phyloP scores from a whole-genome alignment of 257 asterid species.

The Solanum raphanifolium region DNA sequence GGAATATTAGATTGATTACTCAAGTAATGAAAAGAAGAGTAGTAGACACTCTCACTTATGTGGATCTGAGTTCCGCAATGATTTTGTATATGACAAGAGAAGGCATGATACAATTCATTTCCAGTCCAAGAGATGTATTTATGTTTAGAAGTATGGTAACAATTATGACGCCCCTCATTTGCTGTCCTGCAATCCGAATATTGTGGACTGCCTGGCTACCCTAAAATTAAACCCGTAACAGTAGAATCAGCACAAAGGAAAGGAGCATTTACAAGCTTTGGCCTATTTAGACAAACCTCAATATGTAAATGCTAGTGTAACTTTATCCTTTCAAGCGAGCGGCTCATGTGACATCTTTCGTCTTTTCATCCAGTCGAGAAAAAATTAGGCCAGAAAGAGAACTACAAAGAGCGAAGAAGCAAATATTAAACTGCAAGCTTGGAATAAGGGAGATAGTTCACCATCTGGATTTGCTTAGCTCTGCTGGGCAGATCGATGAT shows the following conservation, averaged over 20 bases:
- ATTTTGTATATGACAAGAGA: background rate
- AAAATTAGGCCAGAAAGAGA: constrained; percentile 88
- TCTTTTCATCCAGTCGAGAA: constrained; percentile 60
- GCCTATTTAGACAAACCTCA: background rate
- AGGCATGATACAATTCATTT: background rate
- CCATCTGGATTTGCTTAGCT: constrained; percentile 76
- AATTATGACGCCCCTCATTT: background rate
- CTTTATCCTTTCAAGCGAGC: background rate
- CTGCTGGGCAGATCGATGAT: constrained; percentile 58
- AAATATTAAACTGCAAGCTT: constrained; percentile 80
- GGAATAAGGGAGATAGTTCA: constrained; percentile 92
- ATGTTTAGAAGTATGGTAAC: background rate
- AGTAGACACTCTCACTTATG: background rate
- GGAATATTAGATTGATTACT: background rate
- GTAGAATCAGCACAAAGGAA: background rate
- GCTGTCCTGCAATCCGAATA: background rate
- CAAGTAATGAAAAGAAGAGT: background rate
- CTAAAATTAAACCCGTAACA: background rate
- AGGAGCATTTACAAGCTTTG: background rate
- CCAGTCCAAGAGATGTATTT: background rate
- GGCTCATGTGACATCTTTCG: constrained; percentile 5
- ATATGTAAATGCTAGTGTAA: background rate
- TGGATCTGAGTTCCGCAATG: background rate
- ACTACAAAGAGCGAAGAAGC: constrained; percentile 72
- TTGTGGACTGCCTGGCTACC: background rate